A percentile compares a stretch with the other conserved stretches of the same genome.
These are phyloP conservation scores for Paraphaeosphaeria minitans DNA, from an alignment of 2,329 filamentous ascomycete genomes.

Conservation along the genomic window DNA sequence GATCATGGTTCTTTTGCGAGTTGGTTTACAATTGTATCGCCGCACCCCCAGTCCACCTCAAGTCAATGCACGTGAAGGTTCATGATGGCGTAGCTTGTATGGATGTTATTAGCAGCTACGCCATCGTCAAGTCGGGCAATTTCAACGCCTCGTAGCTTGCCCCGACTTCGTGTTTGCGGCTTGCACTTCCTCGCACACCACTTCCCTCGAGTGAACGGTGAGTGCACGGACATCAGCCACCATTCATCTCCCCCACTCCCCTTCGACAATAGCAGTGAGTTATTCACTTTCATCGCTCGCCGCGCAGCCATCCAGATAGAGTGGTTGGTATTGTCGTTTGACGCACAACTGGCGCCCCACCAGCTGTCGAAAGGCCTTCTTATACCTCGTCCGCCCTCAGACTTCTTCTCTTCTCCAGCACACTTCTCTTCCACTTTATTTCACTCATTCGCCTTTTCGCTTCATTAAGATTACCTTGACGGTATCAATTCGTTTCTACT, in stretches of 20 bases:
- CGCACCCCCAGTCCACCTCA: no score
- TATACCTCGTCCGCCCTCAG: neutral
- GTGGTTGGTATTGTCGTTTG: conserved; percentile 4
- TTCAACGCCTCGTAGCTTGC: neutral
- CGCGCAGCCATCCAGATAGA: neutral
- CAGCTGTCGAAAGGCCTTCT: neutral
- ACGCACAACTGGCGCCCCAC: neutral
- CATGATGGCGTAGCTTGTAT: no score
- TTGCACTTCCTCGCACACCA: neutral
- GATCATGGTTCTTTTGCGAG: no score
- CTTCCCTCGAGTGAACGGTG: neutral
- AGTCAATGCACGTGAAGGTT: no score
- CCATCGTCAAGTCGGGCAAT: neutral
- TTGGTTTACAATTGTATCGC: no score
- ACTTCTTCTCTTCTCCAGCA: neutral
- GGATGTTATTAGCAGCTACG: no score
- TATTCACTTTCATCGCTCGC: neutral
- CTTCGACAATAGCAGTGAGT: neutral
- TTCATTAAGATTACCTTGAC: neutral
- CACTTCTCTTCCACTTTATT: neutral
- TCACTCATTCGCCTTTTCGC: neutral
- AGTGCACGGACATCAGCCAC: neutral
- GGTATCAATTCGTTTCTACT: neutral
- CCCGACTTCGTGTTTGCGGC: neutral
- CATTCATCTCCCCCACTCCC: neutral